These are phyloP conservation scores for Dovyalis caffra DNA, from an alignment of 345 rosid species.

Conservation along the genomic window DNA sequence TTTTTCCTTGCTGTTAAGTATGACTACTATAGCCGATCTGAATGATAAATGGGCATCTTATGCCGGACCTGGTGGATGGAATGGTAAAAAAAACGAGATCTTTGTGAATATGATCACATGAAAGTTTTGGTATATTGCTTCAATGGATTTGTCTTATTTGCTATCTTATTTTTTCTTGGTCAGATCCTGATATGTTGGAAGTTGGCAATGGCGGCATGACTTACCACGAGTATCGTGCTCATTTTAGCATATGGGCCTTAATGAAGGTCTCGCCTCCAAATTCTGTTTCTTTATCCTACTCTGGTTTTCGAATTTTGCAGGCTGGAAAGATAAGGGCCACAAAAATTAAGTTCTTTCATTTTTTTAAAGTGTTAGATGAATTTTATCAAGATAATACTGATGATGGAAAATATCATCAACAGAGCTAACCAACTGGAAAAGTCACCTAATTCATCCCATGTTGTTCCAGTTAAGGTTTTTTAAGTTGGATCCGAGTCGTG, in stretches of 20 bases:
- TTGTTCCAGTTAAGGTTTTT: neutral
- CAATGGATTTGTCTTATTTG: slow-evolving; percentile 8
- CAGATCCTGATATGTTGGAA: slow-evolving; percentile 99
- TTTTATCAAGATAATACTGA: neutral
- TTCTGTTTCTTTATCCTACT: slow-evolving; percentile 1
- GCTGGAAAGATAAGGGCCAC: neutral
- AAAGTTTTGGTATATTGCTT: slow-evolving; percentile 5
- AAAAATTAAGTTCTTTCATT: neutral
- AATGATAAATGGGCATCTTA: slow-evolving; percentile 94
- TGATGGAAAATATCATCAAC: neutral
- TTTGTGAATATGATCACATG: neutral
- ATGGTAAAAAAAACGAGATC: slow-evolving; percentile 55
- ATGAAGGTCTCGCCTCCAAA: slow-evolving; percentile 59
- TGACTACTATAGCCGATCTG: slow-evolving; percentile 90
- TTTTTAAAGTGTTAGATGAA: neutral
- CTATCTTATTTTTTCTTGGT: slow-evolving; percentile 5
- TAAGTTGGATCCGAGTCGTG: neutral
- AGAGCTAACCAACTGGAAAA: slow-evolving; percentile 1
- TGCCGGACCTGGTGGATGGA: slow-evolving; percentile 99
- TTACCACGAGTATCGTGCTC: slow-evolving; percentile 78
- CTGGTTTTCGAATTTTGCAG: neutral
- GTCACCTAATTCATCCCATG: neutral
- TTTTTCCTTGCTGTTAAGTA: slow-evolving; percentile 44
- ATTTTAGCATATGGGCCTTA: slow-evolving; percentile 97
- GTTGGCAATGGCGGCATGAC: slow-evolving; percentile 99